phyloP scores from a whole-genome alignment of 352 stramenopile species.

The Phytopythium ostracodes region DNA sequence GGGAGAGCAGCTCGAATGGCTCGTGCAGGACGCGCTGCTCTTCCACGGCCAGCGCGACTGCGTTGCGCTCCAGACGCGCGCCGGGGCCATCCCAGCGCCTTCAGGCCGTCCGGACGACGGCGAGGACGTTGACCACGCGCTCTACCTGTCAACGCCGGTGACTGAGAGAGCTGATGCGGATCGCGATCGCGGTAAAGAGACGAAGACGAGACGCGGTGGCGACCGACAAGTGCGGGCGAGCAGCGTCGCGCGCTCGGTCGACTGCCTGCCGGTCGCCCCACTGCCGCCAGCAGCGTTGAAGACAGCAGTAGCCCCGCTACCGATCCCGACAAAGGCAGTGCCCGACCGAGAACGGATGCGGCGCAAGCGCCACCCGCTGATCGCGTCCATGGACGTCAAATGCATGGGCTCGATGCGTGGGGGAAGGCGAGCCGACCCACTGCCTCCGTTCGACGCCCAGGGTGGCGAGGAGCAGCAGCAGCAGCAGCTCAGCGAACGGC shows the following conservation, averaged over 20 bases:
- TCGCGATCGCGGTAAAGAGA: too few relatives aligned
- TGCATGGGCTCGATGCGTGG: neutral
- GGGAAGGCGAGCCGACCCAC: too few relatives aligned
- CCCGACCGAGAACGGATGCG: conserved; percentile 5
- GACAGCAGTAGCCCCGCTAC: neutral
- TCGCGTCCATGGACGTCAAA: conserved; percentile 21
- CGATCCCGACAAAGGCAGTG: neutral
- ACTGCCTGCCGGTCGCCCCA: neutral
- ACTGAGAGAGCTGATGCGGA: neutral
- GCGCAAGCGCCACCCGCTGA: conserved; percentile 23
- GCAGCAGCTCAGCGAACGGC: neutral
- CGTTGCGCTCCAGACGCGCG: conserved; percentile 16
- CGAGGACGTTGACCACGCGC: neutral
- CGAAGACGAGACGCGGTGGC: neutral
- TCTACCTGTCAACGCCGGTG: neutral
- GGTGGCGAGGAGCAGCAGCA: too few relatives aligned
- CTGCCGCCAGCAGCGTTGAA: neutral
- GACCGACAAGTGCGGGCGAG: too few relatives aligned
- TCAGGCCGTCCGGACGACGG: neutral
- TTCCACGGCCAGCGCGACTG: conserved; percentile 22
- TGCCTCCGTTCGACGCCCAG: too few relatives aligned
- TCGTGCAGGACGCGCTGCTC: conserved; percentile 38
- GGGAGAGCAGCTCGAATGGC: conserved; percentile 25
- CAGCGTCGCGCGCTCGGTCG: neutral
- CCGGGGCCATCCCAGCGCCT: neutral